phyloP scores from a whole-genome alignment of 1,284 basidiomycete genomes.

The Hortiboletus rubellus region DNA sequence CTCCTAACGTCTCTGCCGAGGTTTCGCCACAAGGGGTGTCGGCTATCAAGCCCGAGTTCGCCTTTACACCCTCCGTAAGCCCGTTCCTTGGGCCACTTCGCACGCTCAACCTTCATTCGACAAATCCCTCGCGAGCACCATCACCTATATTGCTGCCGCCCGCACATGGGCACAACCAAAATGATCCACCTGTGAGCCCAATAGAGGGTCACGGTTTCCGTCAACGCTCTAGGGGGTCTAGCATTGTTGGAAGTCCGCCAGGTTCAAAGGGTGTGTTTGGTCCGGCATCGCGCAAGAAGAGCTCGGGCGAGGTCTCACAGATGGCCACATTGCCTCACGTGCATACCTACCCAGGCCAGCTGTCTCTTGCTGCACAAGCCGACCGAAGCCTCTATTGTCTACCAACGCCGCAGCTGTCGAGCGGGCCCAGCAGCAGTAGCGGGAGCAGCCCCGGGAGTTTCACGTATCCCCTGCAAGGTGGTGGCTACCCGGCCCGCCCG shows the following conservation, averaged over 20 bases:
- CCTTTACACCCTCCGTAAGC: conserved; percentile 67
- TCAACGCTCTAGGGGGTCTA: conserved; percentile 30
- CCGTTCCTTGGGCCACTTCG: conserved; percentile 84
- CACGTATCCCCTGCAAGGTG: conserved; percentile 32
- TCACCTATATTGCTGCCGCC: conserved; percentile 66
- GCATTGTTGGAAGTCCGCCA: conserved; percentile 45
- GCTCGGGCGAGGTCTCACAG: conserved; percentile 33
- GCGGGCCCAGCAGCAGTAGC: conserved; percentile 58
- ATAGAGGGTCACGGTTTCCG: conserved; percentile 33
- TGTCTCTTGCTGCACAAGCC: conserved; percentile 30
- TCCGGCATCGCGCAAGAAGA: conserved; percentile 32
- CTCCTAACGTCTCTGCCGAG: conserved; percentile 20
- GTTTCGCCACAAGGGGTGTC: conserved; percentile 29
- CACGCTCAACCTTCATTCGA: conserved; percentile 69
- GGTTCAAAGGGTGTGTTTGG: conserved; percentile 28
- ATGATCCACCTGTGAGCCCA: conserved; percentile 34
- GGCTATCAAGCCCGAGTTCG: conserved; percentile 35
- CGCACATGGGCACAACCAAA: conserved; percentile 33
- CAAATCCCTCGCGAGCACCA: conserved; percentile 63
- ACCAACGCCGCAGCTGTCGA: conserved; percentile 60
- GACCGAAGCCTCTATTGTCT: conserved; percentile 41
- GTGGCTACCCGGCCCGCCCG: conserved; percentile 20
- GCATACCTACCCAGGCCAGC: conserved; percentile 36
- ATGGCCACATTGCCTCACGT: conserved; percentile 30
- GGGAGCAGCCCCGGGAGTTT: conserved; percentile 55